Evolutionary conservation across 2,329 filamentous ascomycete genomes (phyloP).

Genomic region (Fusarium nelsonii): DNA sequence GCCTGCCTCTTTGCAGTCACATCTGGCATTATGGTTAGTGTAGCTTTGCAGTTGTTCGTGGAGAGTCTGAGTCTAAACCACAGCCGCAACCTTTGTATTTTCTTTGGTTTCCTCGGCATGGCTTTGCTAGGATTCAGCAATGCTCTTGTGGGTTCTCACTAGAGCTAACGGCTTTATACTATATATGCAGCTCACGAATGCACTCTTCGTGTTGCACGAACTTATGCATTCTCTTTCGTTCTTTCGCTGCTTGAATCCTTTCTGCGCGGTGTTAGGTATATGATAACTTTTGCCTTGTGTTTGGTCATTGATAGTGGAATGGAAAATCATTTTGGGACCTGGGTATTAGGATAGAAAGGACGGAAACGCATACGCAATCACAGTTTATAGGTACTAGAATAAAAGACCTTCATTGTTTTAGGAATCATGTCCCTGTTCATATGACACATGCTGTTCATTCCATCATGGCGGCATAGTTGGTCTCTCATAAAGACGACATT

Average conservation of each 20-base stretch:
- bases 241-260: not conserved
- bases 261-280: conserved; percentile 36
- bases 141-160: conserved; percentile 77
- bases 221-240: not conserved
- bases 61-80: conserved; percentile 88
- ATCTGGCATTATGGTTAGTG: conserved; percentile 94
- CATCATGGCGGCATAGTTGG: conserved; percentile 21
- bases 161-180: conserved; percentile 17
- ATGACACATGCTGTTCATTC: conserved; percentile 15
- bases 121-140: conserved; percentile 85
- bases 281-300: conserved; percentile 4
- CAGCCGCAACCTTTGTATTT: conserved; percentile 79
- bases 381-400: conserved; percentile 1
- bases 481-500: conserved; percentile 1
- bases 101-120: conserved; percentile 89
- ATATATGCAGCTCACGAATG: not conserved
- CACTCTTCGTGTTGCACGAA: not conserved
- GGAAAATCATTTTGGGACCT: conserved; percentile 17
- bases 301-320: not conserved
- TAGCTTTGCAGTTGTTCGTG: conserved; percentile 88
- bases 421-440: not conserved
- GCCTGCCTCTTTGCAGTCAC: conserved; percentile 89
- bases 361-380: conserved; percentile 13
- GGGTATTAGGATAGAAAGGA: conserved; percentile 38
- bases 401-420: conserved; percentile 9